Conservation (phyloP, 352 stramenopile species). For the Phytopythium aichiense region DNA sequence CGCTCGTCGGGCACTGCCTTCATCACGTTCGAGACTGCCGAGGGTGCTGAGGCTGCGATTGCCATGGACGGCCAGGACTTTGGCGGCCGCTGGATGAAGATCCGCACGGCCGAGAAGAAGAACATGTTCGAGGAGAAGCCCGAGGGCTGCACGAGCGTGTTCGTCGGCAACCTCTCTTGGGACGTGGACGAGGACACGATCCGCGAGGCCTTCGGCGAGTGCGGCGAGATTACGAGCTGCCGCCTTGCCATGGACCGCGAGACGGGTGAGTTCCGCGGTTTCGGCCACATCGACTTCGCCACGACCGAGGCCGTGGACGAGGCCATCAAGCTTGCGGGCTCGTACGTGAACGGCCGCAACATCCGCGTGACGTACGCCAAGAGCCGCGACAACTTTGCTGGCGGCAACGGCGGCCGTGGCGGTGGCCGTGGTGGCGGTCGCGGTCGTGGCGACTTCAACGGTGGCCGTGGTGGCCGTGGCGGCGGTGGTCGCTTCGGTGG, state of each 20-base stretch:
- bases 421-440: slow-evolving; percentile 54
- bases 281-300: slow-evolving; percentile 97
- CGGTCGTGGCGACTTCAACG: slow-evolving; percentile 42
- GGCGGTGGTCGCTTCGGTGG: slow-evolving; percentile 45
- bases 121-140: slow-evolving; percentile 90
- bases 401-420: slow-evolving; percentile 53
- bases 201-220: slow-evolving; percentile 90
- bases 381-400: slow-evolving; percentile 45
- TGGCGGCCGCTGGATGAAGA: slow-evolving; percentile 94
- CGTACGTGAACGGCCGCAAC: slow-evolving; percentile 88
- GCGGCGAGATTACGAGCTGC: slow-evolving; percentile 93
- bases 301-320: slow-evolving; percentile 92
- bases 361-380: slow-evolving; percentile 96
- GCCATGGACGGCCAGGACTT: slow-evolving; percentile 94
- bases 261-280: slow-evolving; percentile 97
- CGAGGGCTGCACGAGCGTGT: slow-evolving; percentile 94
- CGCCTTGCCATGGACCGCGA: slow-evolving; percentile 96
- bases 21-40: slow-evolving; percentile 85
- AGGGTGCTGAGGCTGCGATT: slow-evolving; percentile 78
- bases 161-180: slow-evolving; percentile 97
- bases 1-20: slow-evolving; percentile 94
- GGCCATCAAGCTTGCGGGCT: slow-evolving; percentile 90
- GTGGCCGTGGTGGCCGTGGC: slow-evolving; percentile 51
- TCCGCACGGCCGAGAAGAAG: slow-evolving; percentile 85
- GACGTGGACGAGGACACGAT: slow-evolving; percentile 95